Evolutionary conservation across 176 grass and related monocot genomes (phyloP).

Genomic region (Saccharum spontaneum): DNA sequence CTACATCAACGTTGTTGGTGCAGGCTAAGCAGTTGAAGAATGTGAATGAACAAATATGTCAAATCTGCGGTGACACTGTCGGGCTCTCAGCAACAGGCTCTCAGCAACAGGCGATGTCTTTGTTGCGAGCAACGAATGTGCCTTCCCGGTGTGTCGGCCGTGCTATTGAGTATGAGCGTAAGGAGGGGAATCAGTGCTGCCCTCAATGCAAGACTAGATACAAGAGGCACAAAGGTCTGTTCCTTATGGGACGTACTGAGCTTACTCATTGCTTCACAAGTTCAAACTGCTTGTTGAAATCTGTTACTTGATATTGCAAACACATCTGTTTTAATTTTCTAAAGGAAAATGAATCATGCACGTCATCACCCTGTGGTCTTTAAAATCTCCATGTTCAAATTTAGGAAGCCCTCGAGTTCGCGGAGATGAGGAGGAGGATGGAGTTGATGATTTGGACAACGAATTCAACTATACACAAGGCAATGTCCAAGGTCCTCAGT

Average conservation of each 20-base stretch:
- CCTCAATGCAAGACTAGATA: constrained; percentile 92
- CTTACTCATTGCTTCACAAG: background rate
- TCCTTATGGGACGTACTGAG: background rate
- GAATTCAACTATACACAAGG: constrained; percentile 71
- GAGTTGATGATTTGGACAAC: constrained; percentile 83
- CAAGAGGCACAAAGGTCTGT: constrained; percentile 79
- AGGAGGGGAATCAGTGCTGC: constrained; percentile 69
- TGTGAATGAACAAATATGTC: constrained; percentile 56
- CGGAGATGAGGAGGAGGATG: constrained; percentile 78
- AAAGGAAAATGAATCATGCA: background rate
- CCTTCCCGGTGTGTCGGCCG: constrained; percentile 74
- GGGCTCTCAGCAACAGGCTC: too few relatives aligned
- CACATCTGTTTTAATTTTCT: background rate
- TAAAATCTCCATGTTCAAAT: background rate
- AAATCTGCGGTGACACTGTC: constrained; percentile 69
- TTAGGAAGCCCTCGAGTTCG: constrained; percentile 78
- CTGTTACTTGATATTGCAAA: background rate
- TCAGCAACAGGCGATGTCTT: constrained; percentile 61
- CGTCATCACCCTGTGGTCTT: background rate
- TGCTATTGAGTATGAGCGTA: constrained; percentile 87
- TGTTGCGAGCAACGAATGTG: constrained; percentile 86
- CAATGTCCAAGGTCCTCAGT: constrained; percentile 40
- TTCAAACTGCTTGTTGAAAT: background rate
- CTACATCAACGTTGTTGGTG: constrained; percentile 1
- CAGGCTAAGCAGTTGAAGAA: constrained; percentile 57